Base-by-base conservation (phyloP, 1,284 basidiomycete species). In the Trametes pubescens region DNA sequence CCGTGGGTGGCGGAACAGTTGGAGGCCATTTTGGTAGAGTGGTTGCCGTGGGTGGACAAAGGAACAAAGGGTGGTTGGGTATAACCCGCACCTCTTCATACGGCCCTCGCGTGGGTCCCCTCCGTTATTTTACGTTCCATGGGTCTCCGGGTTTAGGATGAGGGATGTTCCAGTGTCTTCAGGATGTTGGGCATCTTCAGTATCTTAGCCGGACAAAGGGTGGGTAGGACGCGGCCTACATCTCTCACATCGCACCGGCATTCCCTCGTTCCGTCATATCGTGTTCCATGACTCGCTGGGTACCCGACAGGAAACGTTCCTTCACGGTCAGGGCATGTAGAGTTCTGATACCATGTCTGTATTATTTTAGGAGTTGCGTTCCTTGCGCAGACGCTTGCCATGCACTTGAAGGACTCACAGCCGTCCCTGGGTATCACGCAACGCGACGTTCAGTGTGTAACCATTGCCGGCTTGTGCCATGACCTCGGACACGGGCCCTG, bases 401-500 rank as follows among this genome's bases (percentile, higher is more conserved):
- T 80, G 21, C 86, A 86, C 67, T 77, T 94, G 4, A 79, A 84
- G 65, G 71, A 77, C n/a, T 78, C 76, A 5, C 92, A 94, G 68
- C 86, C 86, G 0, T 79, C 85, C 11, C 81, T 94, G 0, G 77
- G 75, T 0, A 92, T 93, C 65, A 87, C 86, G 0, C 81, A 88
- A 21, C 80, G 89, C 32, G 90, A 92, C 64, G 78, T 91, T 10
- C 79, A 82, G 38, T 91, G 89, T 61, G 88, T 91, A 0, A 84
- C 88, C 51, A 79, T 91, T 21, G 90, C 90, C 0, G 90, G 88
- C 0, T 80, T 91, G 3, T 90, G 89, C 66, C 90, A 91, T 71
- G 89, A 91, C 71, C 80, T 91, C 1, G 89, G 89, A 0, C 89
- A 91, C 69, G 90, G 90, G 0, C 90, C 90, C 0, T 91, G 88